These are phyloP conservation scores for Colletotrichum scovillei DNA, from an alignment of 2,329 filamentous ascomycete genomes.

Conservation along the genomic window DNA sequence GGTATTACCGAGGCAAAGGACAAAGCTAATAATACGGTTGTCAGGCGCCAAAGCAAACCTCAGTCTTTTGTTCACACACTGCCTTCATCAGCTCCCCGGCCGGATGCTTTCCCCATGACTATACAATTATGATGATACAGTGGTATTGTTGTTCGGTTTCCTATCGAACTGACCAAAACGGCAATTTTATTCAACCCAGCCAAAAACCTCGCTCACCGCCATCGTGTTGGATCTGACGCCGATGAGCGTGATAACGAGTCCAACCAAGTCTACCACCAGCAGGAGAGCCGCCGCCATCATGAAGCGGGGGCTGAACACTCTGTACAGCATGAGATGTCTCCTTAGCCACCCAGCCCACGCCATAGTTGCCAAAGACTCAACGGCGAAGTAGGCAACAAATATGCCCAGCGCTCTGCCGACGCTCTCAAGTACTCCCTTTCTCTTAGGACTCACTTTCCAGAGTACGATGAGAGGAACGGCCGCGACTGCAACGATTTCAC, in stretches of 20 bases:
- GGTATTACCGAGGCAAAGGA: conserved; percentile 18
- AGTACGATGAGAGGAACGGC: conserved; percentile 84
- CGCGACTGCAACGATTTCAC: conserved; percentile 84
- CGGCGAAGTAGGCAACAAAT: conserved; percentile 85
- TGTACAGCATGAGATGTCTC: conserved; percentile 94
- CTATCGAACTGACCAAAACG: not conserved
- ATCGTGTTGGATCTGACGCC: conserved; percentile 81
- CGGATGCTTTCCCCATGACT: not conserved
- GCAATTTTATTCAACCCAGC: conserved; percentile 68
- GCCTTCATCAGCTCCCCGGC: not conserved
- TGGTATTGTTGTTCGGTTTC: not conserved
- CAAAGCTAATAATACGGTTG: conserved; percentile 19
- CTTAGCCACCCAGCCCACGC: conserved; percentile 90
- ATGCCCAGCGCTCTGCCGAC: conserved; percentile 78
- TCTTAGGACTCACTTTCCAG: conserved; percentile 89
- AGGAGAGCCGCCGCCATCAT: conserved; percentile 82
- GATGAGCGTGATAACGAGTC: conserved; percentile 75
- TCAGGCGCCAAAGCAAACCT: conserved; percentile 26
- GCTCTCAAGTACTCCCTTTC: conserved; percentile 74
- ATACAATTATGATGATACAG: conserved; percentile 11
- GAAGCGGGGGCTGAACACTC: conserved; percentile 92
- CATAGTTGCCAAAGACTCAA: conserved; percentile 86
- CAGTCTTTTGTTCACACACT: conserved; percentile 21
- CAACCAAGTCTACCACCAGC: conserved; percentile 81
- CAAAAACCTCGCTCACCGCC: conserved; percentile 89